Evolutionary conservation across 176 grass and related monocot genomes (phyloP).

Genomic region (Avena insularis): DNA sequence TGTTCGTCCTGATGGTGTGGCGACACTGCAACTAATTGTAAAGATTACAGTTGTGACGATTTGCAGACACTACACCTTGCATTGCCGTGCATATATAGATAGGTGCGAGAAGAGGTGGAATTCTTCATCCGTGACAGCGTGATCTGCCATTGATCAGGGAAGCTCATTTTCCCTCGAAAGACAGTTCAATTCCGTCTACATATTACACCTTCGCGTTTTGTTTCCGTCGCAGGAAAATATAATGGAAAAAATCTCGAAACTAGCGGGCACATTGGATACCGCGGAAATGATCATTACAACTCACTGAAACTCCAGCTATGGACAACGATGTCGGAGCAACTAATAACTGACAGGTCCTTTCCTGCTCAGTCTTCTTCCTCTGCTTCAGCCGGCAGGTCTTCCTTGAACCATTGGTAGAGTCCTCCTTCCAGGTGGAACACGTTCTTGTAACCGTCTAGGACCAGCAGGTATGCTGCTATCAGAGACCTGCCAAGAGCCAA

Average conservation of each 20-base stretch:
- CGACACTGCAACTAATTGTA: background rate
- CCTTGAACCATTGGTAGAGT: conserved; percentile 86
- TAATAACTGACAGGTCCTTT: conserved; percentile 16
- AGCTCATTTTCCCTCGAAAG: background rate
- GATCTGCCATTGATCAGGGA: background rate
- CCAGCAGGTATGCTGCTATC: conserved; percentile 86
- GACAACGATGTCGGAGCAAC: background rate
- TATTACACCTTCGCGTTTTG: background rate
- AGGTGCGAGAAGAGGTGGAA: background rate
- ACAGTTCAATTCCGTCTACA: background rate
- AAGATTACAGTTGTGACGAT: background rate
- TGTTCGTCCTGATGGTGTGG: conserved; percentile 7
- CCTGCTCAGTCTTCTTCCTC: conserved; percentile 57
- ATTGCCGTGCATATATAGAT: conserved; percentile 8
- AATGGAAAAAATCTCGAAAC: background rate
- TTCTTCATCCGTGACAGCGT: background rate
- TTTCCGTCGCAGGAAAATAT: background rate
- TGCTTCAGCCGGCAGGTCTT: conserved; percentile 65
- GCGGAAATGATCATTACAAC: conserved; percentile 3
- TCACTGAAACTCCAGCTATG: conserved; percentile 16
- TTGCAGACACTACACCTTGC: background rate
- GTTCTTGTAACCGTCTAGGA: conserved; percentile 88
- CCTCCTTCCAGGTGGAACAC: conserved; percentile 92
- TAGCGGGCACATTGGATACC: background rate
- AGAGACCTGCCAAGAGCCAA: conserved; percentile 65